Conservation (phyloP, 176 grass and related monocot species). For the Areca catechu region DNA sequence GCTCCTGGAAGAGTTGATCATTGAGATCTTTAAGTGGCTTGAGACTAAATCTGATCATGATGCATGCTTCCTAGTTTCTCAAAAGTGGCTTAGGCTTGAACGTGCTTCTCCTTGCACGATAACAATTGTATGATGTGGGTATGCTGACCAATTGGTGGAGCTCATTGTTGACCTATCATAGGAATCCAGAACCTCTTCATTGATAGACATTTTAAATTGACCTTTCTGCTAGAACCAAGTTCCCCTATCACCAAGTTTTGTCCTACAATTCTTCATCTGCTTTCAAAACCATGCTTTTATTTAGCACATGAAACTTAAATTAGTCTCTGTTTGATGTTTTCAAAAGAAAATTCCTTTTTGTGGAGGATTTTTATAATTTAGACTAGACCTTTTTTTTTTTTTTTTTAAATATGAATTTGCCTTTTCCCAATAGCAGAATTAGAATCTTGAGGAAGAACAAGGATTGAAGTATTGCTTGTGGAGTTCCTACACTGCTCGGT, state of each 20-base stretch:
- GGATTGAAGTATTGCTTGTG: too few relatives aligned
- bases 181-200: slow-evolving; percentile 43
- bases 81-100: slow-evolving; percentile 54
- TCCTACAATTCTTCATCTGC: neutral
- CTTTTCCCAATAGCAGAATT: too few relatives aligned
- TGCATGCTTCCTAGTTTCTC: slow-evolving; percentile 60
- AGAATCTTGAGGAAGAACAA: too few relatives aligned
- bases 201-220: slow-evolving; percentile 33
- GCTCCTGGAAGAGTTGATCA: slow-evolving; percentile 57
- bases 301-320: too few relatives aligned
- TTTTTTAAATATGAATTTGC: too few relatives aligned
- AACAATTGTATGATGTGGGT: slow-evolving; percentile 46
- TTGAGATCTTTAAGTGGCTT: slow-evolving; percentile 43
- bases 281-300: too few relatives aligned
- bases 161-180: slow-evolving; percentile 32
- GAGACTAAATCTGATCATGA: slow-evolving; percentile 55
- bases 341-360: too few relatives aligned
- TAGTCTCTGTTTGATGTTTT: too few relatives aligned
- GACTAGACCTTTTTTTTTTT: too few relatives aligned
- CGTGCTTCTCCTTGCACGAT: slow-evolving; percentile 36
- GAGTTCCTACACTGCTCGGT: too few relatives aligned
- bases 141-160: slow-evolving; percentile 41
- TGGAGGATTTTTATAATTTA: too few relatives aligned
- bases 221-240: neutral
- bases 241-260: neutral